These are phyloP conservation scores for Teunomyces lycoperdinae DNA, from an alignment of 805 yeast species.

Conservation along the genomic window DNA sequence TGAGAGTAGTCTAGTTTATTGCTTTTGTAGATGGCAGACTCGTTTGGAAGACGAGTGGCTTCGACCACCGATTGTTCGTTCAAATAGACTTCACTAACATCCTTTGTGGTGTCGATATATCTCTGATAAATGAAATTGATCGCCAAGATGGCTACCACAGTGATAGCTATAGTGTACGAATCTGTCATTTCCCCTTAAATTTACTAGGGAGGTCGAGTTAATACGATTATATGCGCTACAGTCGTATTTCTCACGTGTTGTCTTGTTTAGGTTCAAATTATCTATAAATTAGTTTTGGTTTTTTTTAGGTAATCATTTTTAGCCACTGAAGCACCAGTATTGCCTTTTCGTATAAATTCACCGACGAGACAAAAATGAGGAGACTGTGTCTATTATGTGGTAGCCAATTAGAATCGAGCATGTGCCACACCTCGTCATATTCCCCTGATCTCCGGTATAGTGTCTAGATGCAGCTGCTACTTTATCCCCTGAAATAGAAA, in stretches of 20 bases:
- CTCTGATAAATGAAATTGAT: constrained; percentile 18
- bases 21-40: constrained; percentile 75
- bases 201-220: not conserved
- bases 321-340: too few species aligned
- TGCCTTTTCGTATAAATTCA: too few species aligned
- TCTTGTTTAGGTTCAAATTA: not conserved
- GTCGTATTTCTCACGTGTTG: not conserved
- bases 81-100: constrained; percentile 57
- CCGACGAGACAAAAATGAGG: too few species aligned
- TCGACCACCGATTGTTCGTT: constrained; percentile 64
- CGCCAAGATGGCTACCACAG: constrained; percentile 18
- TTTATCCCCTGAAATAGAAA: not conserved
- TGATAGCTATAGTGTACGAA: constrained; percentile 11
- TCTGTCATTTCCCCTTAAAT: not conserved
- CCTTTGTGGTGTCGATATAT: constrained; percentile 41
- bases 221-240: not conserved
- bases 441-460: not conserved
- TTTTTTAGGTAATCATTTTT: not conserved
- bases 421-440: not conserved
- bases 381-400: too few species aligned
- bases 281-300: not conserved
- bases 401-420: not conserved
- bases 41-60: constrained; percentile 59
- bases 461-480: not conserved
- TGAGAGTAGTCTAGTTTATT: constrained; percentile 67